Percentiles rank a stretch among this genome's conserved stretches.
Conservation (phyloP, 225 moss, liverwort and hornwort genomes). For the Marchantia polymorpha region DNA sequence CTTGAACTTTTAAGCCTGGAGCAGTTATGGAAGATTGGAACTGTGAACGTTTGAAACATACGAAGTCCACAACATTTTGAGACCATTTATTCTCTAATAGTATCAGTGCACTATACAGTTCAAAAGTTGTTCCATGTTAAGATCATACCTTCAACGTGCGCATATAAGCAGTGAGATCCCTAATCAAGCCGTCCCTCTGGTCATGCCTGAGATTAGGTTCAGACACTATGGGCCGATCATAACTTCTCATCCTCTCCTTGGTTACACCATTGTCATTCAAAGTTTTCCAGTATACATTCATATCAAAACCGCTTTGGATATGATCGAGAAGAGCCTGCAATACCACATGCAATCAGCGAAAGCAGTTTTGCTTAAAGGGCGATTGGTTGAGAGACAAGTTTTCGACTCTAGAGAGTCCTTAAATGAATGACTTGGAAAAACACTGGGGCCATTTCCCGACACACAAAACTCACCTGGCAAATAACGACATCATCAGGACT, state of each 20-base stretch:
- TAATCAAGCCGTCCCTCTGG: conserved; percentile 69
- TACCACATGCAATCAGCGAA: not conserved
- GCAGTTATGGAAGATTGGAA: too few relatives aligned
- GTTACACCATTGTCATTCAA: conserved; percentile 83
- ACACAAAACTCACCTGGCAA: conserved; percentile 54
- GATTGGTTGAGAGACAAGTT: not conserved
- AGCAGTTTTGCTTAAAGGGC: not conserved
- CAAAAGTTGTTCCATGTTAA: too few relatives aligned
- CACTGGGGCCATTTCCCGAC: not conserved
- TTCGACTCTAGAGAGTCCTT: too few relatives aligned
- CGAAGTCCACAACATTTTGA: too few relatives aligned
- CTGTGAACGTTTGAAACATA: too few relatives aligned
- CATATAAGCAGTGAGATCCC: conserved; percentile 80
- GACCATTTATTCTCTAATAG: not conserved
- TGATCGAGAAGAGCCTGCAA: conserved; percentile 79
- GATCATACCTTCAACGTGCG: conserved; percentile 76
- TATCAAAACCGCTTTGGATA: conserved; percentile 63
- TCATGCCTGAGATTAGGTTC: conserved; percentile 68
- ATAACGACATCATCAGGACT: conserved; percentile 98
- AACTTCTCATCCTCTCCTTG: conserved; percentile 87
- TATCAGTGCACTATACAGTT: too few relatives aligned
- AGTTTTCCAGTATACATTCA: conserved; percentile 89
- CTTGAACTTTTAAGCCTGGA: too few relatives aligned
- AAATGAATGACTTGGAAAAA: not conserved
- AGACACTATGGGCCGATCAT: conserved; percentile 85